These are phyloP conservation scores for Verticillium nubilum DNA, from an alignment of 2,329 filamentous ascomycete species.

Conservation along the genomic window DNA sequence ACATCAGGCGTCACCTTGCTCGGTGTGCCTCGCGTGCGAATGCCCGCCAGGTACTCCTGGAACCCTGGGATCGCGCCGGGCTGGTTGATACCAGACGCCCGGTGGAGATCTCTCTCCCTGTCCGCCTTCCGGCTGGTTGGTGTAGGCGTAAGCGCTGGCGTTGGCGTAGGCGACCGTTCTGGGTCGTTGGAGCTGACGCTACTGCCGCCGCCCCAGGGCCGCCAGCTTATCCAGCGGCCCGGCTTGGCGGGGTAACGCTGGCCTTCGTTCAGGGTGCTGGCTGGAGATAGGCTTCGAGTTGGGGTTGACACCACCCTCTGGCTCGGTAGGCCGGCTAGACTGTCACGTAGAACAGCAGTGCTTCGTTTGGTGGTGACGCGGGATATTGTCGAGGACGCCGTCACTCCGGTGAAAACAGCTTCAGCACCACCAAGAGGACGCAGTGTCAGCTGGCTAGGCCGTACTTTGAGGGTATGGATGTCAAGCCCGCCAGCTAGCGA, in stretches of 20 bases:
- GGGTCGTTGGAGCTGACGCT: conserved; percentile 1
- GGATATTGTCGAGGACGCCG: conserved; percentile 52
- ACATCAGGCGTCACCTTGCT: conserved; percentile 51
- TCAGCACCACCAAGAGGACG: conserved; percentile 47
- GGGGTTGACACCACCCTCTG: conserved; percentile 25
- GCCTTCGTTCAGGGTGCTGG: conserved; percentile 18
- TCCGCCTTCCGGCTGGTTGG: conserved; percentile 18
- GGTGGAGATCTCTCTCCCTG: conserved; percentile 32
- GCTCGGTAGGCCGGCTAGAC: conserved; percentile 33
- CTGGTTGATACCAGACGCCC: conserved; percentile 73
- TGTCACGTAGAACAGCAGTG: conserved; percentile 54
- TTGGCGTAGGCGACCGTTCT: conserved; percentile 4
- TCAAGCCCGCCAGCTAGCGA: conserved; percentile 85
- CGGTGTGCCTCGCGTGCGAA: conserved; percentile 46
- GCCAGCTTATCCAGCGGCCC: conserved; percentile 43
- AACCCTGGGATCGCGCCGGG: conserved; percentile 70
- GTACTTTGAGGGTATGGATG: conserved; percentile 73
- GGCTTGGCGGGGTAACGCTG: conserved; percentile 17
- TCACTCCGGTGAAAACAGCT: conserved; percentile 53
- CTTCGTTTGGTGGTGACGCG: conserved; percentile 40
- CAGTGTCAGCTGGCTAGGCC: conserved; percentile 69
- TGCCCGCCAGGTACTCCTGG: conserved; percentile 46
- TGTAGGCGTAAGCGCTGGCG: conserved; percentile 12
- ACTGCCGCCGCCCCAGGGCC: conserved; percentile 34
- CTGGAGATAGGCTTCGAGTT: conserved; percentile 18